Percentiles rank a stretch among this genome's conserved stretches.
Conservation (phyloP, 208 protist genomes). For the Leishmania mexicana region DNA sequence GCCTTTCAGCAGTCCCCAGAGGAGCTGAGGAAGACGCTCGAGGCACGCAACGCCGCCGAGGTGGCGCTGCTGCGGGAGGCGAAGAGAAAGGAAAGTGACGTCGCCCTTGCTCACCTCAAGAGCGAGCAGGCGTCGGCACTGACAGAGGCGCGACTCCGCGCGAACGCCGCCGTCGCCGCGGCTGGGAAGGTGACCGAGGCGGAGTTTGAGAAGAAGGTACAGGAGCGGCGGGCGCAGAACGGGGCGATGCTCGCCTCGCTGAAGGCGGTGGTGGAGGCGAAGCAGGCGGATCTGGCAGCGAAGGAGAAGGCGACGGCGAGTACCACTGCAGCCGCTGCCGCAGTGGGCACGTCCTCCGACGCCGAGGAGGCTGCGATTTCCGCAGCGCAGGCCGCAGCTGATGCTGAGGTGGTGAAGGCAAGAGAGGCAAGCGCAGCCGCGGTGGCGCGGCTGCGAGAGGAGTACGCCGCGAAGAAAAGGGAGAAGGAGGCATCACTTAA, state of each 20-base stretch:
- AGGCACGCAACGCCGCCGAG: conserved; percentile 29
- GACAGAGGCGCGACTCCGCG: conserved; percentile 12
- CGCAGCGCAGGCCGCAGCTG: conserved; percentile 22
- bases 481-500: conserved; percentile 22
- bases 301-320: conserved; percentile 4
- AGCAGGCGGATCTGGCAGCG: conserved; percentile 17
- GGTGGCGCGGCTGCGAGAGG: conserved; percentile 13
- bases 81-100: conserved; percentile 21
- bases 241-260: conserved; percentile 22
- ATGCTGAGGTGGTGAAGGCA: conserved; percentile 21
- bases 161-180: conserved; percentile 10
- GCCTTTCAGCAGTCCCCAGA: conserved; percentile 23
- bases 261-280: conserved; percentile 20
- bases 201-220: conserved; percentile 16
- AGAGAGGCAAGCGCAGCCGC: conserved; percentile 11
- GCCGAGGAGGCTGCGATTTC: conserved; percentile 16
- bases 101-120: conserved; percentile 13
- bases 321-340: not conserved
- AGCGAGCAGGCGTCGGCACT: conserved; percentile 30
- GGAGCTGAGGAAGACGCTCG: conserved; percentile 27
- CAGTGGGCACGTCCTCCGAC: conserved; percentile 6
- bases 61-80: conserved; percentile 30
- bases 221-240: conserved; percentile 15
- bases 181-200: conserved; percentile 13
- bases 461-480: conserved; percentile 9